Evolutionary conservation across 345 rosid genomes (phyloP).

Genomic region (Corymbia maculata): DNA sequence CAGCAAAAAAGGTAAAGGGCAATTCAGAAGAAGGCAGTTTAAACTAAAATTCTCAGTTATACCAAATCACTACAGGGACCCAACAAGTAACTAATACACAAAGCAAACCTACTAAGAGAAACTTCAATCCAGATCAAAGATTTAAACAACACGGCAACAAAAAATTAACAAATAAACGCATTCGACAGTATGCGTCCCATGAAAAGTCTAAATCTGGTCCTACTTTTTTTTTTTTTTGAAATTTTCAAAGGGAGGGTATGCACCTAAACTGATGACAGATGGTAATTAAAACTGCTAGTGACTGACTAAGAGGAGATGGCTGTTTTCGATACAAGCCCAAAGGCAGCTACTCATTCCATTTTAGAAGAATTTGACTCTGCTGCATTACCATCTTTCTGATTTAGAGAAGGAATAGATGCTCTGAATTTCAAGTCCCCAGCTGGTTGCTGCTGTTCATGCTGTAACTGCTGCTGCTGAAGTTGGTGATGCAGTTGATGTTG

Average conservation of each 20-base stretch:
- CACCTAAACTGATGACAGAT: not conserved
- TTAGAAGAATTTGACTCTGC: conserved; percentile 11
- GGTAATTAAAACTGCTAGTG: not conserved
- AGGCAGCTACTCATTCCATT: conserved; percentile 14
- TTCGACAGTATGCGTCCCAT: not conserved
- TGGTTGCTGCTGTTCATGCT: conserved; percentile 42
- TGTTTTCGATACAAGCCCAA: not conserved
- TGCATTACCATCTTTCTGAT: conserved; percentile 41
- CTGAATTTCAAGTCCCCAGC: conserved; percentile 7
- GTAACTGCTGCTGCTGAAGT: conserved; percentile 17
- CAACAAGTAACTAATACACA: not conserved
- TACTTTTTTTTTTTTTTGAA: not conserved
- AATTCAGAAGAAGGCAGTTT: not conserved
- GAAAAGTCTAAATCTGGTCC: not conserved
- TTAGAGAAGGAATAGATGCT: conserved; percentile 8
- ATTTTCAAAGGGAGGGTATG: not conserved
- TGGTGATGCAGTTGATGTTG: conserved; percentile 1
- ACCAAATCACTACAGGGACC: not conserved
- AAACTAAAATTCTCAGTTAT: not conserved
- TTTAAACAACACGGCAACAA: not conserved
- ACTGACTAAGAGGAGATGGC: not conserved
- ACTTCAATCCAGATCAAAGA: not conserved
- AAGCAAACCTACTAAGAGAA: not conserved
- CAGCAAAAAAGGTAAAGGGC: not conserved
- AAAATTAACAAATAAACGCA: not conserved